These are phyloP conservation scores for Cercospora sp. DNA, from an alignment of 2,329 filamentous ascomycete species.

Conservation along the genomic window DNA sequence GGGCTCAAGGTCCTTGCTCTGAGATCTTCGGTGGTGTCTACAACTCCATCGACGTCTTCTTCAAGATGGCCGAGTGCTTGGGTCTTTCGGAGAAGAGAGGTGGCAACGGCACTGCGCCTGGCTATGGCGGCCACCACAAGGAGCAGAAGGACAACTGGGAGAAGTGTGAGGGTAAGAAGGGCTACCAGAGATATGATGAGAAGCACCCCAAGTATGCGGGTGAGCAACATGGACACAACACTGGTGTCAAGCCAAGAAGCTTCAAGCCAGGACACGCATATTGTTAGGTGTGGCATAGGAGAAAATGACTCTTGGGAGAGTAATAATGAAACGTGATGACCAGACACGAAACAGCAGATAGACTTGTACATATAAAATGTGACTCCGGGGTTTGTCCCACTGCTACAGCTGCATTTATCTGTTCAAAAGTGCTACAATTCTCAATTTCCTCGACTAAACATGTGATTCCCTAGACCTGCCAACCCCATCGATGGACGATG, in stretches of 20 bases:
- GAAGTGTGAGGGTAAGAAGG: conserved; percentile 19
- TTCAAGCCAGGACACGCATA: conserved; percentile 16
- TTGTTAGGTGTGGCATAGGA: background rate
- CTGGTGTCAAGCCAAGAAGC: conserved; percentile 20
- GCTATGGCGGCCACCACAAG: conserved; percentile 21
- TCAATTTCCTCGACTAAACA: background rate
- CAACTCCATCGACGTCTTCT: conserved; percentile 72
- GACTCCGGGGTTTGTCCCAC: background rate
- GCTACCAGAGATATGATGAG: conserved; percentile 28
- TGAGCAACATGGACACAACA: conserved; percentile 17
- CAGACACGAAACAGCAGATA: conserved; percentile 8
- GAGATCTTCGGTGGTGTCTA: conserved; percentile 71
- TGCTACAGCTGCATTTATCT: background rate
- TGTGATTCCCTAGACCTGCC: background rate
- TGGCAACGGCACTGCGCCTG: conserved; percentile 13
- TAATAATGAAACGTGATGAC: conserved; percentile 5
- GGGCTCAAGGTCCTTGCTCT: conserved; percentile 76
- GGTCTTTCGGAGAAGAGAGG: conserved; percentile 48
- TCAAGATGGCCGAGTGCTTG: conserved; percentile 69
- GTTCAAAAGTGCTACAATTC: background rate
- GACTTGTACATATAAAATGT: background rate
- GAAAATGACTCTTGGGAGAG: background rate
- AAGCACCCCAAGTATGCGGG: conserved; percentile 28
- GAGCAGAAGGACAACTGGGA: conserved; percentile 26
- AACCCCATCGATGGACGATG: conserved; percentile 28